Percentiles rank a stretch among this genome's conserved stretches.
Evolutionary conservation across 1,284 basidiomycete species (phyloP).

Genomic region (Porodaedalea pini): DNA sequence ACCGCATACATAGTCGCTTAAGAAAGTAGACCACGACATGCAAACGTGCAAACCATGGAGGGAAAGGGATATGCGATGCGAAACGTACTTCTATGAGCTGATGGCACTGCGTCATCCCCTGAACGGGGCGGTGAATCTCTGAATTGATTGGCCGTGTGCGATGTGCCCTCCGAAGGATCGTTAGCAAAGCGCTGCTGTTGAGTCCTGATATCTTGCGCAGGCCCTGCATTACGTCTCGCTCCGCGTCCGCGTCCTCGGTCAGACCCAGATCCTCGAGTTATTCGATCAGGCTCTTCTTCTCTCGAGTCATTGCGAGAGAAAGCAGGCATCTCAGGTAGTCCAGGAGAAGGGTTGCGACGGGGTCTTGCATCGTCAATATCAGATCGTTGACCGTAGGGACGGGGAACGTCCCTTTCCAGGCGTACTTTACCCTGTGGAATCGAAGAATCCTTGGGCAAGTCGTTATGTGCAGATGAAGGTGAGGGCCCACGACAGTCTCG

Average conservation of each 20-base stretch:
- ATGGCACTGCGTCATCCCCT: background rate
- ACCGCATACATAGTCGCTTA: background rate
- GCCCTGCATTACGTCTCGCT: constrained; percentile 4
- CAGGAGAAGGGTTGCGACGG: constrained; percentile 4
- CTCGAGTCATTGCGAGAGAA: background rate
- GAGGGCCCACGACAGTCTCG: constrained; percentile 4
- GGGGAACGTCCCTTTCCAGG: background rate
- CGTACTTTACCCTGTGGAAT: background rate
- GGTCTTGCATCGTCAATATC: background rate
- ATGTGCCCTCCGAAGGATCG: background rate
- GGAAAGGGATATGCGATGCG: constrained; percentile 16
- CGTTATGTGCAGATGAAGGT: background rate
- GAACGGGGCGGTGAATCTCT: constrained; percentile 1
- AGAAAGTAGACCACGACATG: background rate
- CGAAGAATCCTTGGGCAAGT: background rate
- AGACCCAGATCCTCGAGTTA: background rate
- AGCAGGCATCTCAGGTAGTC: background rate
- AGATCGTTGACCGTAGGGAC: background rate
- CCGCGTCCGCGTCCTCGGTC: constrained; percentile 1
- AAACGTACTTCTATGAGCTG: constrained; percentile 21
- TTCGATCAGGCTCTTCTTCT: background rate
- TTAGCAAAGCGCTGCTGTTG: background rate
- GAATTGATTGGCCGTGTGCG: background rate
- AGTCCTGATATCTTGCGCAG: constrained; percentile 6
- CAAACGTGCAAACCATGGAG: constrained; percentile 8